Percentiles rank a stretch among this genome's conserved stretches.
Evolutionary conservation across 2,329 filamentous ascomycete genomes (phyloP).

Genomic region (Xylaria sp.): DNA sequence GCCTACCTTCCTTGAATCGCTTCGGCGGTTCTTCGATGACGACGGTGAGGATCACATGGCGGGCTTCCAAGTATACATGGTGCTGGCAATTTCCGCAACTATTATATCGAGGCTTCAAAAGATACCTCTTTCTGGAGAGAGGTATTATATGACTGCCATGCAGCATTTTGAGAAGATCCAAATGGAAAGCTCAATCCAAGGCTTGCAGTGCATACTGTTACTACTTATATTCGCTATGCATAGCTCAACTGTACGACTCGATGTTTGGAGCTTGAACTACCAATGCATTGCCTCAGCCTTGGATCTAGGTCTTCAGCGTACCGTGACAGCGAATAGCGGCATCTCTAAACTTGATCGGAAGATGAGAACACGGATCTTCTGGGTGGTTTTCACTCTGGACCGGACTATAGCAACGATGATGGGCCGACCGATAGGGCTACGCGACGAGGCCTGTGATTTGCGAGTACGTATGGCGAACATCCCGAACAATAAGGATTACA

Average conservation of each 20-base stretch:
- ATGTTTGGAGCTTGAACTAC: conserved; percentile 62
- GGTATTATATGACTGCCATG: conserved; percentile 56
- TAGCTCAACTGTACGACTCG: conserved; percentile 54
- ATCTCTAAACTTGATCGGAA: conserved; percentile 57
- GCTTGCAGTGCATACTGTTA: conserved; percentile 55
- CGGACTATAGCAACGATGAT: conserved; percentile 60
- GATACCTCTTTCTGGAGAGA: conserved; percentile 52
- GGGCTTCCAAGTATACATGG: conserved; percentile 58
- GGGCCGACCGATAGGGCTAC: conserved; percentile 59
- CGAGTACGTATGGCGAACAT: conserved; percentile 42
- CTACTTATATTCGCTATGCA: conserved; percentile 57
- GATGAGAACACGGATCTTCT: conserved; percentile 61
- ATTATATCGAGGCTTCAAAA: conserved; percentile 51
- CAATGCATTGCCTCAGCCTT: conserved; percentile 58
- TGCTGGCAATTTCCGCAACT: conserved; percentile 55
- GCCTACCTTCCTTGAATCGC: conserved; percentile 46
- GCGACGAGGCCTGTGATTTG: conserved; percentile 61
- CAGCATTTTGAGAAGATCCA: conserved; percentile 53
- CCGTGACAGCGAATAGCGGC: conserved; percentile 49
- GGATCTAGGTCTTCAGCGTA: conserved; percentile 58
- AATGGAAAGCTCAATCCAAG: conserved; percentile 54
- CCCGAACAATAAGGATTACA: neutral
- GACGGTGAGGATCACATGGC: conserved; percentile 39
- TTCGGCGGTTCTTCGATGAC: conserved; percentile 45
- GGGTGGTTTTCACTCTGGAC: conserved; percentile 59